Base-by-base conservation (phyloP, 768 basidiomycete genomes). In the Auricularia sp. region DNA sequence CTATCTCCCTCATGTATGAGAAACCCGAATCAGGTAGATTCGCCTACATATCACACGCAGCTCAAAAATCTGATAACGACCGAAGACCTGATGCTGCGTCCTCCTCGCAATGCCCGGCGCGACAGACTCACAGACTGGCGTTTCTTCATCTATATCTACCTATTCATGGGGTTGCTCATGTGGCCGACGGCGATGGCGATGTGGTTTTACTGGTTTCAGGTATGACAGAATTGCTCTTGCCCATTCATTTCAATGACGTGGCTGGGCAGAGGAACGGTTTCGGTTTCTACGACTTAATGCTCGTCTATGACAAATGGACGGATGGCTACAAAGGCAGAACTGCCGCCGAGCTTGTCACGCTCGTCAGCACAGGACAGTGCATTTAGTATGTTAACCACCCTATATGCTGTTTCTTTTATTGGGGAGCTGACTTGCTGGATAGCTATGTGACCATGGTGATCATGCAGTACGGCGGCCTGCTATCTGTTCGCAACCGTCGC, bases 111-210 rank as follows among this genome's bases (percentile, higher is more conserved):
- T 65, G 76, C 78, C 23, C 80, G 82, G 69, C 84, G 75, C 47
- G 85, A 87, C 64, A 76, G 81, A 14, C 76, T 87, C 10, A 83
- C 80, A 3, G 77, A 85, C 67, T 75, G 77, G 74, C 79, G 76
- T 64, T 18, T 43, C 44, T 5, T 29, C 66, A 66, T 69, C n/a
- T 65, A 16, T 18, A 29, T 63, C 12, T 12, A 54, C 53, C 47
- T 79, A 77, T 79, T 80, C 70, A 74, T 77, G 8, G 79, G 79
- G 6, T 70, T 80, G 23, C 77, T 79, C 78, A 74, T 75, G 67
- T 80, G 79, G 79, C 79, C 78, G 0, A 78, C 77, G 36, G 78
- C 75, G 23, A 79, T 80, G 78, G 67, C 72, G 67, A 74, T 77
- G 74, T 78, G 74, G 73, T 76, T 74, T 67, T 54, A 54, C 53